Percentiles rank a stretch among this genome's conserved stretches.
phyloP scores from a whole-genome alignment of 441 rosid species.

The Jatropha podagrica region DNA sequence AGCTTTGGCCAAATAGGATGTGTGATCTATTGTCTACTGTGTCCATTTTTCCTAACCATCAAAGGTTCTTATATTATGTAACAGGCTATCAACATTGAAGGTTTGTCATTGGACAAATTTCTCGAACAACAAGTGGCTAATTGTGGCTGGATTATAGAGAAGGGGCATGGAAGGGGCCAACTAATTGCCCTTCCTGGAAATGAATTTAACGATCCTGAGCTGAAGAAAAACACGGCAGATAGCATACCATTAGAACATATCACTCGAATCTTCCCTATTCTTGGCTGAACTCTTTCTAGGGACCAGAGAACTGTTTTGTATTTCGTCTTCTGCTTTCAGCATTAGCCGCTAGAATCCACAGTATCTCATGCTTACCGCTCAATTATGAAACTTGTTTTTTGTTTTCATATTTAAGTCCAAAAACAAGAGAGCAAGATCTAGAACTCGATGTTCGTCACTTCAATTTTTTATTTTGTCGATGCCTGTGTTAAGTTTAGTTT shows the following conservation, averaged over 20 bases:
- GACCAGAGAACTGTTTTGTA: conserved; percentile 19
- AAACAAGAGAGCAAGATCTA: background rate
- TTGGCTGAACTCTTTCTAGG: conserved; percentile 42
- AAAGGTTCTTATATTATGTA: background rate
- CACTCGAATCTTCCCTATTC: conserved; percentile 89
- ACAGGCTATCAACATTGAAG: conserved; percentile 87
- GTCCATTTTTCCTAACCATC: background rate
- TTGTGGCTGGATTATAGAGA: conserved; percentile 74
- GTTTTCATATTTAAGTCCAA: background rate
- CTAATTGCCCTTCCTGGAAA: conserved; percentile 58
- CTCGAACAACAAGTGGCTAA: conserved; percentile 66
- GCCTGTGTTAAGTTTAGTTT: background rate
- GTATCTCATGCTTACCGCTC: background rate
- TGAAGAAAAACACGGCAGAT: conserved; percentile 70
- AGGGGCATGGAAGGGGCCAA: conserved; percentile 59
- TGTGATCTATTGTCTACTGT: background rate
- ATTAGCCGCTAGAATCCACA: background rate
- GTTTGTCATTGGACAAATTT: conserved; percentile 81
- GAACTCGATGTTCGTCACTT: background rate
- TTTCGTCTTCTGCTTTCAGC: background rate
- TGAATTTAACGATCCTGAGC: conserved; percentile 88
- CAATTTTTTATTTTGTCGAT: background rate
- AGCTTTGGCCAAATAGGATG: background rate
- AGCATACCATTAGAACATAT: conserved; percentile 78
- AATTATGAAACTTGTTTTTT: background rate